Percentiles rank a stretch among this genome's conserved stretches.
Evolutionary conservation across 371 early-diverging fungal genomes (phyloP).

Genomic region (Mycotypha africana): DNA sequence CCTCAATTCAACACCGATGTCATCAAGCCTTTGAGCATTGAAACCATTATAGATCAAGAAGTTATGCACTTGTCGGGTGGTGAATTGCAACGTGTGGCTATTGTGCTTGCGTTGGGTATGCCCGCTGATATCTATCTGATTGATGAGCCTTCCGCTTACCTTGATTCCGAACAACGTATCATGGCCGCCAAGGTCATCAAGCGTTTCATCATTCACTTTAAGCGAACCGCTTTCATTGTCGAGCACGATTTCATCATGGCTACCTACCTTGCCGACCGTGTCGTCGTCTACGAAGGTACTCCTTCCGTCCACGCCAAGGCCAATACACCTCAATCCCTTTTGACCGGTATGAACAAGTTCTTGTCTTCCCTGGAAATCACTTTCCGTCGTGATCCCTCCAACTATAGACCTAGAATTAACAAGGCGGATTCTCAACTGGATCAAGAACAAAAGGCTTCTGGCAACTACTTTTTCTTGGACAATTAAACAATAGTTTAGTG

Average conservation of each 20-base stretch:
- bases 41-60: conserved; percentile 91
- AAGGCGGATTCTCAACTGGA: conserved; percentile 97
- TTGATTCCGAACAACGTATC: conserved; percentile 99
- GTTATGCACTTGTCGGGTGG: conserved; percentile 96
- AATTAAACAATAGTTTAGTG: too few species aligned
- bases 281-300: conserved; percentile 96
- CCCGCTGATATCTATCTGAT: conserved; percentile 99
- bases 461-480: conserved; percentile 94
- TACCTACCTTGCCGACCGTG: conserved; percentile 99
- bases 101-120: conserved; percentile 91
- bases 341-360: conserved; percentile 99
- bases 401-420: conserved; percentile 99
- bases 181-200: conserved; percentile 99
- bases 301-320: conserved; percentile 91
- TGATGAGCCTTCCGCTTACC: conserved; percentile 99
- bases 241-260: conserved; percentile 99
- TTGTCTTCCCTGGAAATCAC: conserved; percentile 95
- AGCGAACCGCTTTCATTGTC: conserved; percentile 99
- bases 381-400: conserved; percentile 99
- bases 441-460: conserved; percentile 94
- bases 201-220: conserved; percentile 95
- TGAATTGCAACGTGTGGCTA: conserved; percentile 99
- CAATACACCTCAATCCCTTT: conserved; percentile 83
- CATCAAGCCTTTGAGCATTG: conserved; percentile 94
- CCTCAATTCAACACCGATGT: conserved; percentile 98